Evolutionary conservation across 306 rosid species (phyloP).

Genomic region (Neltuma alba): DNA sequence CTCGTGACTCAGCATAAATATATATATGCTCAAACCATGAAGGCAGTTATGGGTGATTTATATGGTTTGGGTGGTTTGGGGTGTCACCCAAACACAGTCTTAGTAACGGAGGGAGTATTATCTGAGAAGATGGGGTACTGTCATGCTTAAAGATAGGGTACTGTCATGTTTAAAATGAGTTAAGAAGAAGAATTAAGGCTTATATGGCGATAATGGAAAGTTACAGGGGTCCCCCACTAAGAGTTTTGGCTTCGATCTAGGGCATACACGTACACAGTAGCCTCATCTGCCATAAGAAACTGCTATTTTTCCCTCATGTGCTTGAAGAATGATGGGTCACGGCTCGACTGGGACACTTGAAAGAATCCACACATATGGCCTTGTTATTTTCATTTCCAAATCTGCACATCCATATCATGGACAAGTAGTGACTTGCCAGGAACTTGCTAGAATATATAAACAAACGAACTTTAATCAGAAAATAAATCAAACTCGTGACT

Average conservation of each 20-base stretch:
- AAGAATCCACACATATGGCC: not conserved
- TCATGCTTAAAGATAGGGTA: too few species aligned
- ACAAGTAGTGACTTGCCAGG: not conserved
- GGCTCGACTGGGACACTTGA: constrained; percentile 1
- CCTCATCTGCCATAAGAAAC: constrained; percentile 28
- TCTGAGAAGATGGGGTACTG: too few species aligned
- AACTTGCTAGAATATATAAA: not conserved
- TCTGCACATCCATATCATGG: constrained; percentile 5
- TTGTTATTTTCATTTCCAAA: not conserved
- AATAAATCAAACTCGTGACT: not conserved
- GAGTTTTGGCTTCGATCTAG: not conserved
- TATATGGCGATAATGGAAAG: not conserved
- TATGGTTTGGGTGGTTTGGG: too few species aligned
- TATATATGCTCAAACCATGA: not conserved
- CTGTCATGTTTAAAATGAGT: too few species aligned
- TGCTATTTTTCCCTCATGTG: constrained; percentile 9
- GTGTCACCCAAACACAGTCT: too few species aligned
- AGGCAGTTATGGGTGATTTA: not conserved
- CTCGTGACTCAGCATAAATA: not conserved
- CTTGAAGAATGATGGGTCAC: constrained; percentile 31
- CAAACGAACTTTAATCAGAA: not conserved
- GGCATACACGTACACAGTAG: not conserved
- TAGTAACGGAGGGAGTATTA: too few species aligned
- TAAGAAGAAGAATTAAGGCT: too few species aligned
- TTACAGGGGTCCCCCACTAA: constrained; percentile 25